Percentiles rank a stretch among this genome's conserved stretches.
phyloP scores from a whole-genome alignment of 345 rosid species.

The Syzygium oleosum region DNA sequence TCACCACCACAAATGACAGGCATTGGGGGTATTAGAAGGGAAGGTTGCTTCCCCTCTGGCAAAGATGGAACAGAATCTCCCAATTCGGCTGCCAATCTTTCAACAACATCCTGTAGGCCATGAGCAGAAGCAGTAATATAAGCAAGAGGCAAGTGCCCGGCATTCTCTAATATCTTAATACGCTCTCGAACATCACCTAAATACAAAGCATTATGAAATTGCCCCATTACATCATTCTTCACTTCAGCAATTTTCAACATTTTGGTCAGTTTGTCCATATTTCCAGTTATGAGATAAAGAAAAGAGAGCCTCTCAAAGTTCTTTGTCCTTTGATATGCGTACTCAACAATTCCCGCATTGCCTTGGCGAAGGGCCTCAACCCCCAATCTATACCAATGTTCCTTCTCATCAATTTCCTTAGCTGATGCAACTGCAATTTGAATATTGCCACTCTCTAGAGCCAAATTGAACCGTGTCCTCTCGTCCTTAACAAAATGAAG shows the following conservation, averaged over 20 bases:
- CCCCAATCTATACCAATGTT: slow-evolving; percentile 84
- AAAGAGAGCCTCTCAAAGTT: slow-evolving; percentile 95
- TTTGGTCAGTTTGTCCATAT: slow-evolving; percentile 72
- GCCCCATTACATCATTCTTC: slow-evolving; percentile 92
- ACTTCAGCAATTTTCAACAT: slow-evolving; percentile 95
- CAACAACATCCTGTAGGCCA: slow-evolving; percentile 68
- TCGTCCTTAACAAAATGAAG: slow-evolving; percentile 95
- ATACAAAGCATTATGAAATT: slow-evolving; percentile 88
- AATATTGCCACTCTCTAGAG: slow-evolving; percentile 93
- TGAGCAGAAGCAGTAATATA: slow-evolving; percentile 76
- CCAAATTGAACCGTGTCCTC: slow-evolving; percentile 88
- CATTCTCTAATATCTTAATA: slow-evolving; percentile 76
- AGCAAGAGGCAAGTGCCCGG: slow-evolving; percentile 88
- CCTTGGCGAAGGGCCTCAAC: slow-evolving; percentile 99
- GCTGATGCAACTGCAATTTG: slow-evolving; percentile 95
- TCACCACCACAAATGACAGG: slow-evolving; percentile 81
- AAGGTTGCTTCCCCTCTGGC: slow-evolving; percentile 61
- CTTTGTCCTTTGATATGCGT: slow-evolving; percentile 95
- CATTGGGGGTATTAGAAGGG: slow-evolving; percentile 73
- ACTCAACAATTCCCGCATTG: slow-evolving; percentile 82
- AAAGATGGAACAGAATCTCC: slow-evolving; percentile 66
- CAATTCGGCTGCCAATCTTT: slow-evolving; percentile 57
- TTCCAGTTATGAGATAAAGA: slow-evolving; percentile 86
- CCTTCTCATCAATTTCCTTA: slow-evolving; percentile 91
- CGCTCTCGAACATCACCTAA: slow-evolving; percentile 89